A percentile compares a stretch with the other conserved stretches of the same genome.
phyloP scores from a whole-genome alignment of 1,139 yeast genomes.

The Kodamaea fungicola region DNA sequence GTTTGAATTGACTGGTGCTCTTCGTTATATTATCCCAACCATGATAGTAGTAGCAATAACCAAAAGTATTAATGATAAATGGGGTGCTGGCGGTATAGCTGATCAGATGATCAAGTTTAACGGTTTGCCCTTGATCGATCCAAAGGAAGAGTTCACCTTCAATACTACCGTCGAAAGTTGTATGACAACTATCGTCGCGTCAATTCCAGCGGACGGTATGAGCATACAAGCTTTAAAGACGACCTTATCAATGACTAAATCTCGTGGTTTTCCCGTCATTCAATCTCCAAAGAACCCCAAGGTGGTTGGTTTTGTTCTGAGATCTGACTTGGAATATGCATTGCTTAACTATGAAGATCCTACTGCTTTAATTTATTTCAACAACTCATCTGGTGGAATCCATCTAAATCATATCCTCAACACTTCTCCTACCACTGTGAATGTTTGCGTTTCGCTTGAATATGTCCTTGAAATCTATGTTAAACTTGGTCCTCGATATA shows the following conservation, averaged over 20 bases:
- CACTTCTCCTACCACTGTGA: conserved; percentile 61
- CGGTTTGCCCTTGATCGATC: conserved; percentile 82
- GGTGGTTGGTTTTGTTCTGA: conserved; percentile 35
- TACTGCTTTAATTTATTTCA: neutral
- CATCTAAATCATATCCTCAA: conserved; percentile 49
- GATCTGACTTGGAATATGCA: conserved; percentile 28
- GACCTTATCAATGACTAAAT: conserved; percentile 36
- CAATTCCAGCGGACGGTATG: conserved; percentile 42
- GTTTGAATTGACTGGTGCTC: conserved; percentile 95
- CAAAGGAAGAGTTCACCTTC: conserved; percentile 63
- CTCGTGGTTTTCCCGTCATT: conserved; percentile 57
- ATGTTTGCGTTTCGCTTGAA: conserved; percentile 54
- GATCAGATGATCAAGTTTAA: conserved; percentile 90
- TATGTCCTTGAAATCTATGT: conserved; percentile 66
- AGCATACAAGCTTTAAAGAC: conserved; percentile 33
- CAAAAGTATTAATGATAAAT: conserved; percentile 66
- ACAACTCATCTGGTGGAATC: conserved; percentile 5
- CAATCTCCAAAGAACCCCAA: conserved; percentile 28
- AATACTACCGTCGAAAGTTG: conserved; percentile 56
- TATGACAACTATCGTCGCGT: conserved; percentile 56
- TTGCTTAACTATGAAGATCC: conserved; percentile 15
- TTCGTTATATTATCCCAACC: conserved; percentile 84
- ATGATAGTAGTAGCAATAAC: conserved; percentile 97
- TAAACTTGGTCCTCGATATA: conserved; percentile 75
- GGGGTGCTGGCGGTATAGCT: conserved; percentile 86